A percentile compares a stretch with the other conserved stretches of the same genome.
These are phyloP conservation scores for Botrytis paeoniae DNA, from an alignment of 2,329 filamentous ascomycete genomes.

Conservation along the genomic window DNA sequence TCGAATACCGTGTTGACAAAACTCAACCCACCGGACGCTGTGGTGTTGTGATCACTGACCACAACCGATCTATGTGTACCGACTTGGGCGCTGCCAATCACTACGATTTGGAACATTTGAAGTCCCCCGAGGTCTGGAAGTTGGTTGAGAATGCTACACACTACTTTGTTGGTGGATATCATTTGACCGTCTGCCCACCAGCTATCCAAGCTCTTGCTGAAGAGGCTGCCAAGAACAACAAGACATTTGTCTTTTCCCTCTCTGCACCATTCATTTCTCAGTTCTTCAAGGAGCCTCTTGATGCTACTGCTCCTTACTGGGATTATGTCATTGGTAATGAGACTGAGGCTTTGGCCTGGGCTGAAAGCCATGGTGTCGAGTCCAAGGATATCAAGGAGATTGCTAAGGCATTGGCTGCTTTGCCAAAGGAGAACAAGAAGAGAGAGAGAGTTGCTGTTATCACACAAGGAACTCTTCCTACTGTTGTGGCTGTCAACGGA, in stretches of 20 bases:
- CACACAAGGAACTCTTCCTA: conserved; percentile 92
- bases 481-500: conserved; percentile 75
- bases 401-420: conserved; percentile 77
- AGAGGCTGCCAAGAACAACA: conserved; percentile 85
- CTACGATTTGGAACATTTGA: conserved; percentile 92
- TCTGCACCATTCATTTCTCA: conserved; percentile 94
- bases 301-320: conserved; percentile 84
- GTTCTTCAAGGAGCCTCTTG: conserved; percentile 96
- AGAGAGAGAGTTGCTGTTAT: conserved; percentile 84
- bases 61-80: conserved; percentile 92
- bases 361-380: conserved; percentile 72
- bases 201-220: conserved; percentile 88
- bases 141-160: conserved; percentile 83
- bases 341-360: conserved; percentile 86
- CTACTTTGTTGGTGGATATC: conserved; percentile 94
- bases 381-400: conserved; percentile 80
- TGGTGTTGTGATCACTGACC: conserved; percentile 93
- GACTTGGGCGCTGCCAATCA: conserved; percentile 95
- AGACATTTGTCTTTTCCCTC: conserved; percentile 86
- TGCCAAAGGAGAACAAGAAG: conserved; percentile 88
- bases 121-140: conserved; percentile 86
- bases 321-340: conserved; percentile 98
- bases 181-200: conserved; percentile 92
- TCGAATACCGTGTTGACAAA: conserved; percentile 91
- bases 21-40: conserved; percentile 85